phyloP scores from a whole-genome alignment of 1,284 basidiomycete genomes.

The Mycena sp. region DNA sequence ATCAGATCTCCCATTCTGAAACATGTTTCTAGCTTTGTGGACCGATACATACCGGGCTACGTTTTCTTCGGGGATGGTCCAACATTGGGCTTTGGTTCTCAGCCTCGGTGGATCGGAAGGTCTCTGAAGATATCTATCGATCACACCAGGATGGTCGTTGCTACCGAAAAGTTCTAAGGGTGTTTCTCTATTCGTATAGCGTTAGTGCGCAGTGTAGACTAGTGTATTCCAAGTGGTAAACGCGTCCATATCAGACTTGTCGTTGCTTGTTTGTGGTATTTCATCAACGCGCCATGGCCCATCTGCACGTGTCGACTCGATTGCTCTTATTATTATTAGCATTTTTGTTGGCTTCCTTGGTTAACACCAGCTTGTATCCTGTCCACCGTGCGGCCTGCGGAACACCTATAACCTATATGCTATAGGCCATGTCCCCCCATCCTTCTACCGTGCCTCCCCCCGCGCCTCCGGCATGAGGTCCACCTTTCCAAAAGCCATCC shows the following conservation, averaged over 20 bases:
- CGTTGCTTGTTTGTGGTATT: too few species aligned
- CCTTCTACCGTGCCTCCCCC: constrained; percentile 15
- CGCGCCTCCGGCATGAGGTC: constrained; percentile 3
- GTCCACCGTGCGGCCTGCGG: too few species aligned
- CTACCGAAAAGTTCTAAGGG: not conserved
- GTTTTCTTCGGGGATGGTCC: constrained; percentile 74
- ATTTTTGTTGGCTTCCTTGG: too few species aligned
- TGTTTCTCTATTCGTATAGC: not conserved
- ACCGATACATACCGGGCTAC: constrained; percentile 88
- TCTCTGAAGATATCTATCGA: constrained; percentile 55
- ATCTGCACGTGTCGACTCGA: not conserved
- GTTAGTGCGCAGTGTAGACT: not conserved
- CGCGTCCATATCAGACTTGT: too few species aligned
- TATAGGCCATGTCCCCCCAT: constrained; percentile 11
- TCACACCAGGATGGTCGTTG: constrained; percentile 50
- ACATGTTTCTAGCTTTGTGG: constrained; percentile 65
- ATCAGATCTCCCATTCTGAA: constrained; percentile 7
- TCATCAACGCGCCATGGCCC: not conserved
- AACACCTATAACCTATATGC: too few species aligned
- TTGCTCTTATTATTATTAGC: too few species aligned
- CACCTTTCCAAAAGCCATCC: constrained; percentile 3
- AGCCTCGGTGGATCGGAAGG: constrained; percentile 51
- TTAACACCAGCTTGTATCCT: too few species aligned
- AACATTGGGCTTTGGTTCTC: constrained; percentile 33
- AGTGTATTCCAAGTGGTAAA: too few species aligned